phyloP scores from a whole-genome alignment of 163 green algal species.

The Scenedesmus sp. region DNA sequence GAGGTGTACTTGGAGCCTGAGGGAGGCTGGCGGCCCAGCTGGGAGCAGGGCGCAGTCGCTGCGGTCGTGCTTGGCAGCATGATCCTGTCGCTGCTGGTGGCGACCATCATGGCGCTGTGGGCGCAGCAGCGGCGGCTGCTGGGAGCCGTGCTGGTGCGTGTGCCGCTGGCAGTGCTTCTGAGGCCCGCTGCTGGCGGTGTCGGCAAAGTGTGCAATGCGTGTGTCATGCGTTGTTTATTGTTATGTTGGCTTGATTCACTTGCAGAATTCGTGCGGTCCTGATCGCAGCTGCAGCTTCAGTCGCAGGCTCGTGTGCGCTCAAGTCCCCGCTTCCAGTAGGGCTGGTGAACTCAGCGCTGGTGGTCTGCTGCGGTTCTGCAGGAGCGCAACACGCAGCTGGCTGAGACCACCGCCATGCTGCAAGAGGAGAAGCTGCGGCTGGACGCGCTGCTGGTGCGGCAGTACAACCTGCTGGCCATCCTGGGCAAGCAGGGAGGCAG shows the following conservation, averaged over 20 bases:
- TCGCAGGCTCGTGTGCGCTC: too few species aligned
- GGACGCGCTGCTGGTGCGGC: conserved; percentile 57
- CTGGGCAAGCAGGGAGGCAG: conserved; percentile 33
- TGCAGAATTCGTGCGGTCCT: too few species aligned
- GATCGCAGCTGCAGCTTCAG: too few species aligned
- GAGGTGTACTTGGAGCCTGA: conserved; percentile 53
- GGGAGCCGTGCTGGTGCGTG: conserved; percentile 49
- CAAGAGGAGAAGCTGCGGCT: conserved; percentile 60
- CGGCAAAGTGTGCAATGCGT: neutral
- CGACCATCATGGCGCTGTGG: conserved; percentile 53
- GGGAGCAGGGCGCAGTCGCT: conserved; percentile 52
- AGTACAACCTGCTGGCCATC: conserved; percentile 60
- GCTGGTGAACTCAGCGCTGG: neutral
- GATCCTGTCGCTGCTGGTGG: conserved; percentile 54
- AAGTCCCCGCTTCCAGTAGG: too few species aligned
- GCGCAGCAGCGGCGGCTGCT: conserved; percentile 55
- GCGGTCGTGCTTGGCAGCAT: conserved; percentile 54
- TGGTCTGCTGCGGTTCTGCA: neutral
- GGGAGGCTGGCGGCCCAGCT: conserved; percentile 51
- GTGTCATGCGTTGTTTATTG: too few species aligned
- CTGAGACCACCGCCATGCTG: conserved; percentile 49
- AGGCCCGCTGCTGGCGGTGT: neutral
- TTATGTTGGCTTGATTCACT: too few species aligned
- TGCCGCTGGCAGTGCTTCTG: neutral
- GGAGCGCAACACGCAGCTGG: conserved; percentile 50